Evolutionary conservation across 1,284 basidiomycete species (phyloP).

Genomic region (Leccinum griseonigrum): DNA sequence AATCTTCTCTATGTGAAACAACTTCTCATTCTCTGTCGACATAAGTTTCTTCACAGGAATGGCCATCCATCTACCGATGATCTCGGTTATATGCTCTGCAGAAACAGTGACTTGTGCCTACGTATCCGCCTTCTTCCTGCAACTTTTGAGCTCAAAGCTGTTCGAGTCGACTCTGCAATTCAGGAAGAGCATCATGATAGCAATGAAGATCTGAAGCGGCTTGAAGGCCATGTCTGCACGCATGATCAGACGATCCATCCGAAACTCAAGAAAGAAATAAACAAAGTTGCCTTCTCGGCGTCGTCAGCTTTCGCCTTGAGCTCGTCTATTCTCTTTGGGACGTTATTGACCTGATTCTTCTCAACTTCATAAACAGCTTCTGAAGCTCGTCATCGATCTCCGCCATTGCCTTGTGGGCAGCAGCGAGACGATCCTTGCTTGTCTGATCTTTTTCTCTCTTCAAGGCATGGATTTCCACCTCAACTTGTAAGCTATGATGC

Average conservation of each 20-base stretch:
- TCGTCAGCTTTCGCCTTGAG: slow-evolving; percentile 92
- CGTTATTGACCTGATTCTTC: slow-evolving; percentile 79
- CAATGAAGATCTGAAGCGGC: slow-evolving; percentile 91
- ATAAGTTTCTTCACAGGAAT: slow-evolving; percentile 89
- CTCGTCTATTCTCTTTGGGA: slow-evolving; percentile 88
- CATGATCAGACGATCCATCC: slow-evolving; percentile 3
- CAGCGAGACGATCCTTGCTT: slow-evolving; percentile 83
- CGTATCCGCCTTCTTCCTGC: slow-evolving; percentile 59
- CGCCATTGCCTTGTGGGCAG: slow-evolving; percentile 79
- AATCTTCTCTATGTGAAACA: slow-evolving; percentile 76
- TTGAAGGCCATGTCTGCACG: slow-evolving; percentile 69
- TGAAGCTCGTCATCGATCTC: slow-evolving; percentile 89
- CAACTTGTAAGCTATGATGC: slow-evolving; percentile 87
- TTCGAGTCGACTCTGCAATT: slow-evolving; percentile 76
- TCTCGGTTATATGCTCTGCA: slow-evolving; percentile 88
- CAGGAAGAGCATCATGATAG: slow-evolving; percentile 78
- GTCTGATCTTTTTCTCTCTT: slow-evolving; percentile 91
- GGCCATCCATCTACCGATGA: slow-evolving; percentile 86
- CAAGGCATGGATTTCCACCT: slow-evolving; percentile 95
- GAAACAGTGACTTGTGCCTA: slow-evolving; percentile 78
- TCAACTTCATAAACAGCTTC: slow-evolving; percentile 89
- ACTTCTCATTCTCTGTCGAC: slow-evolving; percentile 89
- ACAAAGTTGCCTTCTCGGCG: slow-evolving; percentile 67
- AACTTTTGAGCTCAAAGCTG: slow-evolving; percentile 73
- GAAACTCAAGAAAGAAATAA: background rate